A percentile compares a stretch with the other conserved stretches of the same genome.
Conservation (phyloP, 2,329 filamentous ascomycete genomes). For the Paecilomyces formosus region DNA sequence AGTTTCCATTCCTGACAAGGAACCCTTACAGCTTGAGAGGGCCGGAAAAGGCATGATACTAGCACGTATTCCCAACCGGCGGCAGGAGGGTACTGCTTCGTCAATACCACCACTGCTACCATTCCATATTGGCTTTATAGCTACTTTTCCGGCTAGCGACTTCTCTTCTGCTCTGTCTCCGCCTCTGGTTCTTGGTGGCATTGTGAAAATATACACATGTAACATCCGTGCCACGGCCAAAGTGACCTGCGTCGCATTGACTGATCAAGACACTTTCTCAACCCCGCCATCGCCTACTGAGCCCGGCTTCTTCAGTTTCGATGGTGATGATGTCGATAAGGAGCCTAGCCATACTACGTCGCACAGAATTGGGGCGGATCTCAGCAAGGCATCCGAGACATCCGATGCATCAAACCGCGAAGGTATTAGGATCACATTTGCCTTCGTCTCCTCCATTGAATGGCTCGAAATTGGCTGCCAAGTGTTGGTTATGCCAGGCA, state of each 20-base stretch:
- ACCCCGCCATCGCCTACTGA: slow-evolving; percentile 23
- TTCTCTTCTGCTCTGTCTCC: slow-evolving; percentile 37
- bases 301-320: slow-evolving; percentile 38
- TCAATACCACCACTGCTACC: slow-evolving; percentile 9
- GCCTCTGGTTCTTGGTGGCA: slow-evolving; percentile 48
- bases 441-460: slow-evolving; percentile 51
- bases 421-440: slow-evolving; percentile 44
- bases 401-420: slow-evolving; percentile 15
- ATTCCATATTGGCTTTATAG: slow-evolving; percentile 61
- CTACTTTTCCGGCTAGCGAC: slow-evolving; percentile 59
- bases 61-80: slow-evolving; percentile 49
- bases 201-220: slow-evolving; percentile 71
- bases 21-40: slow-evolving; percentile 24
- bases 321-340: slow-evolving; percentile 24
- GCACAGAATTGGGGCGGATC: slow-evolving; percentile 10
- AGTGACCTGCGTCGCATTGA: slow-evolving; percentile 51
- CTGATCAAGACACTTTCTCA: slow-evolving; percentile 21
- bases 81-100: slow-evolving; percentile 34
- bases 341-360: background rate
- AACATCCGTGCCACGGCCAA: slow-evolving; percentile 78
- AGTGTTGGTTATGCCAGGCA: slow-evolving; percentile 53
- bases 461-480: slow-evolving; percentile 51
- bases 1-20: slow-evolving; percentile 14
- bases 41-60: slow-evolving; percentile 78
- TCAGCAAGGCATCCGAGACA: slow-evolving; percentile 19